A percentile compares a stretch with the other conserved stretches of the same genome.
These are phyloP conservation scores for Thalassia testudinum DNA, from an alignment of 116 monocot genomes.

Conservation along the genomic window DNA sequence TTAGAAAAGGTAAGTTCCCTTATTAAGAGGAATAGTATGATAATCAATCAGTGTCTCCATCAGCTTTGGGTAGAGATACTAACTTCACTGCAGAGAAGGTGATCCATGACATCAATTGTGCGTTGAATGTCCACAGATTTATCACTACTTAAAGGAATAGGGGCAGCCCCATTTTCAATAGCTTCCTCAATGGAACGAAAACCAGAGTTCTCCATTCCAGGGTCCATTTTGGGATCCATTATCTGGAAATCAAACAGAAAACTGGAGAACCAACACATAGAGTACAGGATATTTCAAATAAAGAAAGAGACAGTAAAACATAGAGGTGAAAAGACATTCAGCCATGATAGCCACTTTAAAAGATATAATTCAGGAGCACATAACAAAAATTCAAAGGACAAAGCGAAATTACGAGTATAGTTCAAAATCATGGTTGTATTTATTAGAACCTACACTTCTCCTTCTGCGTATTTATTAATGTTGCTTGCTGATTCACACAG, in stretches of 20 bases:
- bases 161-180: slow-evolving; percentile 82
- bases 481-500: too few relatives aligned
- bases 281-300: too few relatives aligned
- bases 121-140: slow-evolving; percentile 66
- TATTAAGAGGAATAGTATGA: background rate
- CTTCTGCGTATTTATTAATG: too few relatives aligned
- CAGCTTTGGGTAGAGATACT: background rate
- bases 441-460: too few relatives aligned
- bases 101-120: slow-evolving; percentile 94
- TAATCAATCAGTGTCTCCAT: background rate
- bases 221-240: slow-evolving; percentile 99
- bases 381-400: too few relatives aligned
- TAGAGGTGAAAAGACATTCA: too few relatives aligned
- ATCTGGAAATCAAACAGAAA: slow-evolving; percentile 36
- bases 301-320: too few relatives aligned
- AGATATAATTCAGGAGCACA: too few relatives aligned
- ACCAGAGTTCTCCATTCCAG: slow-evolving; percentile 66
- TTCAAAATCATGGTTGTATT: too few relatives aligned
- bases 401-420: too few relatives aligned
- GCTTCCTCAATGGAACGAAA: slow-evolving; percentile 90
- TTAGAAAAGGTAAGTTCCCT: slow-evolving; percentile 3
- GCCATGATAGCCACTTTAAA: too few relatives aligned
- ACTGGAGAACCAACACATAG: too few relatives aligned
- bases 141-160: slow-evolving; percentile 78
- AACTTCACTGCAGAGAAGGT: slow-evolving; percentile 92